A percentile compares a stretch with the other conserved stretches of the same genome.
Conservation (phyloP, 192 early-diverging fungal genomes). For the Coemansia sp. region DNA sequence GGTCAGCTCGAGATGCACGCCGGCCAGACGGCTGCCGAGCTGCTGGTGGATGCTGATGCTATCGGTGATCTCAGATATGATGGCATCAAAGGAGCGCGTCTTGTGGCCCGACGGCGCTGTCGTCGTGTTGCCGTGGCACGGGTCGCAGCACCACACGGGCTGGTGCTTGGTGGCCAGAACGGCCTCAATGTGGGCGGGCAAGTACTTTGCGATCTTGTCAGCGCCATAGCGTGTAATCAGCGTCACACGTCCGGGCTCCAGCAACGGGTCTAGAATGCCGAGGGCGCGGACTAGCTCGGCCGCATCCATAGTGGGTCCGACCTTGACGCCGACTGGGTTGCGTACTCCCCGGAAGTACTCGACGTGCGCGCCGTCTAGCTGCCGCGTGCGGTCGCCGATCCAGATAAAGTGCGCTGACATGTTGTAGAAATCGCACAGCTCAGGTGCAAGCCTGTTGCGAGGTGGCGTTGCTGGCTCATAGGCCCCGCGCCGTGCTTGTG, state of each 20-base stretch:
- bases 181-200: slow-evolving; percentile 88
- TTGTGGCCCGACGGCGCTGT: slow-evolving; percentile 80
- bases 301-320: slow-evolving; percentile 88
- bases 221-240: slow-evolving; percentile 95
- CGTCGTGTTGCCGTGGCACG: slow-evolving; percentile 99
- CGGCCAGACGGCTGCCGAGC: slow-evolving; percentile 72
- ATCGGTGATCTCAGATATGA: slow-evolving; percentile 81
- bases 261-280: slow-evolving; percentile 83
- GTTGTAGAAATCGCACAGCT: slow-evolving; percentile 80
- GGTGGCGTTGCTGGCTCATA: slow-evolving; percentile 52
- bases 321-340: slow-evolving; percentile 97
- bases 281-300: slow-evolving; percentile 82
- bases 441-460: slow-evolving; percentile 33
- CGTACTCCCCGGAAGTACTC: slow-evolving; percentile 97
- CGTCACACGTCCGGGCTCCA: slow-evolving; percentile 89
- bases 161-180: slow-evolving; percentile 83
- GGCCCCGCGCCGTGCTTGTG: slow-evolving; percentile 14
- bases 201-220: slow-evolving; percentile 74
- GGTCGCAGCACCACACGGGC: slow-evolving; percentile 96
- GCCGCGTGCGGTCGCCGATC: slow-evolving; percentile 98
- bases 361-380: slow-evolving; percentile 92
- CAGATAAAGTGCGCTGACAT: slow-evolving; percentile 95
- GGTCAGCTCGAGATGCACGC: slow-evolving; percentile 97
- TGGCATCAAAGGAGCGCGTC: slow-evolving; percentile 89
- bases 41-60: slow-evolving; percentile 83